Percentiles rank a stretch among this genome's conserved stretches.
phyloP scores from a whole-genome alignment of 2,329 filamentous ascomycete genomes.

The Microcera coccophila region DNA sequence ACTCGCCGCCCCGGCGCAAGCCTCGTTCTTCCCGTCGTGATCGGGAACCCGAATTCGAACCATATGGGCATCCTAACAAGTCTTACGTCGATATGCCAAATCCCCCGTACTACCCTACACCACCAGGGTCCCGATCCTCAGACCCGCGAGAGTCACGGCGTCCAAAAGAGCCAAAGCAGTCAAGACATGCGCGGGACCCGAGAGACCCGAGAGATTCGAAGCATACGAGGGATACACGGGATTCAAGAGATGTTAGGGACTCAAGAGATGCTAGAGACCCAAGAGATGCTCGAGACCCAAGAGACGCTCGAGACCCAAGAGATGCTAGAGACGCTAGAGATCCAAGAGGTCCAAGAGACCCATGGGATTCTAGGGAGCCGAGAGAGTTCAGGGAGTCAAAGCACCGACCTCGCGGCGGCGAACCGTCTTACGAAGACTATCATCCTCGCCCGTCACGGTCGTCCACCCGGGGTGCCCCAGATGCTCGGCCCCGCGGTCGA shows the following conservation, averaged over 20 bases:
- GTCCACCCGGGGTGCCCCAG: slow-evolving; percentile 9
- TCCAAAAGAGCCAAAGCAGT: too few species aligned
- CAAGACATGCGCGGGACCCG: too few species aligned
- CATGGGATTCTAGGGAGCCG: slow-evolving; percentile 6
- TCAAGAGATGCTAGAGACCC: too few species aligned
- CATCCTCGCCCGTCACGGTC: slow-evolving; percentile 17
- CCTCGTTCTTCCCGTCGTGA: slow-evolving; percentile 16
- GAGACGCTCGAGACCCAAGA: slow-evolving; percentile 7
- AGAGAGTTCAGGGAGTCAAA: too few species aligned
- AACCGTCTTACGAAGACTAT: background rate
- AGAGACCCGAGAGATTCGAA: too few species aligned
- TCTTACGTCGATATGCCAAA: background rate
- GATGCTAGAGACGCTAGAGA: slow-evolving; percentile 11
- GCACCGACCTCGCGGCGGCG: too few species aligned
- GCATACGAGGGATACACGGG: background rate
- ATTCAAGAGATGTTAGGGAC: too few species aligned
- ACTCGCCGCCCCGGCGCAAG: slow-evolving; percentile 18
- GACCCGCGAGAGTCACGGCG: too few species aligned
- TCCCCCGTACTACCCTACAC: too few species aligned
- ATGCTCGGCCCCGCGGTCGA: slow-evolving; percentile 13
- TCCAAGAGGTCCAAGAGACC: slow-evolving; percentile 7
- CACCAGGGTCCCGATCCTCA: too few species aligned
- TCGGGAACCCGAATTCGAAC: too few species aligned
- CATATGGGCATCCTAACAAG: background rate
- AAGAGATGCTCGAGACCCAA: slow-evolving; percentile 7